Conservation (phyloP, 208 protist species). For the Crithidia thermophila region DNA sequence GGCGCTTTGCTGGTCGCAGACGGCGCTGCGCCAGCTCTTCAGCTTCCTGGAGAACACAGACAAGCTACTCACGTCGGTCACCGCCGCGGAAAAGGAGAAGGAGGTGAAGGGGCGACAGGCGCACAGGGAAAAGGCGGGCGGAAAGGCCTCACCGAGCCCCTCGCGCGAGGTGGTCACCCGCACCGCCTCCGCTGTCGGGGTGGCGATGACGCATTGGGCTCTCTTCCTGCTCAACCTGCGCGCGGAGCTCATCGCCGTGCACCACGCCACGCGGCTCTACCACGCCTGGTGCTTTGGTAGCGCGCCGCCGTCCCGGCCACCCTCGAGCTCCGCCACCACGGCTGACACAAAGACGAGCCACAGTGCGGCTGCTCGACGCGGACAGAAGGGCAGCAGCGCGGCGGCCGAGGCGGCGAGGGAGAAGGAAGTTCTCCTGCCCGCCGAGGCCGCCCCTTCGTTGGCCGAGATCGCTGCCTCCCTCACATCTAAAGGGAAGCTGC, state of each 20-base stretch:
- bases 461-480: slow-evolving; percentile 6
- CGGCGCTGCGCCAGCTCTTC: slow-evolving; percentile 23
- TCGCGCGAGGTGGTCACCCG: slow-evolving; percentile 7
- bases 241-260: slow-evolving; percentile 21
- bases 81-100: neutral
- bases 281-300: slow-evolving; percentile 30
- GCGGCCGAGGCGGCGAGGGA: neutral
- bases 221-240: slow-evolving; percentile 29
- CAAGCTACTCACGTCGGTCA: neutral
- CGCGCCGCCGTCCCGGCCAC: neutral
- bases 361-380: neutral
- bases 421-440: too few relatives aligned
- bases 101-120: neutral
- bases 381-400: neutral
- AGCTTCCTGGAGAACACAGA: slow-evolving; percentile 21
- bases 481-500: slow-evolving; percentile 30
- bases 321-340: neutral
- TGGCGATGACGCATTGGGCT: slow-evolving; percentile 35
- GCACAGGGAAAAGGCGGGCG: neutral
- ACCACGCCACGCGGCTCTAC: slow-evolving; percentile 30
- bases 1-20: slow-evolving; percentile 29
- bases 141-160: neutral
- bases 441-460: neutral
- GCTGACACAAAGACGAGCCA: neutral
- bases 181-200: slow-evolving; percentile 24